Conservation (phyloP, 169 alveolate genomes). For the Amoebophrya sp. region DNA sequence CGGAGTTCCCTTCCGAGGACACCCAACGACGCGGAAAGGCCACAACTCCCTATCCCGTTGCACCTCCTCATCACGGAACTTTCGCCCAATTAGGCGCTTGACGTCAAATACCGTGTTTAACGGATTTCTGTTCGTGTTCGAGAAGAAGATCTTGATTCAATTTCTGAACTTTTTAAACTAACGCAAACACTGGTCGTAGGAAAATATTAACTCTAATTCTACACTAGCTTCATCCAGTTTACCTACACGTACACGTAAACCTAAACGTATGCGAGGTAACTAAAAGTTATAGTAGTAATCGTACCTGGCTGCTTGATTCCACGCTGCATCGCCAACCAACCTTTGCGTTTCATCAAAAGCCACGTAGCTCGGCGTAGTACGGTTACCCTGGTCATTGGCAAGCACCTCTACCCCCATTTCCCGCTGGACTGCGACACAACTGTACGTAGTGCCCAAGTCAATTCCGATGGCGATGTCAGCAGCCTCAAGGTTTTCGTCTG, state of each 20-base stretch:
- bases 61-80: constrained; percentile 53
- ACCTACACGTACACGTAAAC: no score
- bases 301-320: constrained; percentile 80
- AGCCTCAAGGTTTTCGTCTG: neutral
- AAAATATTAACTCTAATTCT: no score
- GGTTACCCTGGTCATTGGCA: constrained; percentile 92
- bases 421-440: constrained; percentile 92
- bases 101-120: constrained; percentile 45
- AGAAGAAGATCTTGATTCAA: no score
- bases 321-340: constrained; percentile 89
- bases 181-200: no score
- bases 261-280: no score
- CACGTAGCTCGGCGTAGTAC: constrained; percentile 93
- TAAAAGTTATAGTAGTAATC: no score
- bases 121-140: constrained; percentile 44
- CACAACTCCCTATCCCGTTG: constrained; percentile 79
- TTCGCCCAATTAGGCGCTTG: constrained; percentile 45
- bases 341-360: constrained; percentile 92
- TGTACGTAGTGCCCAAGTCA: constrained; percentile 96
- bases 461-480: constrained; percentile 72
- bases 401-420: constrained; percentile 87
- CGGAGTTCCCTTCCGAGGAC: constrained; percentile 73
- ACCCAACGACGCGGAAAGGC: constrained; percentile 80
- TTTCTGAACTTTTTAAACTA: no score
- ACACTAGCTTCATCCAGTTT: no score